Conservation (phyloP, 2,329 filamentous ascomycete species). For the Didymellaceae sp. region DNA sequence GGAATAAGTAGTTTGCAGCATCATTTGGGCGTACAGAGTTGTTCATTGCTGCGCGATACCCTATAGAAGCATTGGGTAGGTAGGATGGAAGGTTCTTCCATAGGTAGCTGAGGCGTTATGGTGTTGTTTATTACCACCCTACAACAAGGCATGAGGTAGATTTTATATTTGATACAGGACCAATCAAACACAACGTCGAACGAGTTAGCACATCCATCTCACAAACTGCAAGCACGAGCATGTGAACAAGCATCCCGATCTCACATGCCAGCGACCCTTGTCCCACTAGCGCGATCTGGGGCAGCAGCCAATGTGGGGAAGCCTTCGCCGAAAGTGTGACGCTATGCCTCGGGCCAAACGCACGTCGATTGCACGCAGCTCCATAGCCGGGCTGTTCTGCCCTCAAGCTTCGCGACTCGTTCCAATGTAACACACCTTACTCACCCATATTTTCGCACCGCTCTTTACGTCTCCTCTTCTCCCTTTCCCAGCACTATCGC, state of each 20-base stretch:
- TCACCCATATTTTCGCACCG: background rate
- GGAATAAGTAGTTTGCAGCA: background rate
- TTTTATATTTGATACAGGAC: background rate
- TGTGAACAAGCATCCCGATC: constrained; percentile 21
- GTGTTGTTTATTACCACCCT: no score
- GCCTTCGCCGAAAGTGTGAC: constrained; percentile 39
- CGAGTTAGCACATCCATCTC: background rate
- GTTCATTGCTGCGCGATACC: constrained; percentile 14
- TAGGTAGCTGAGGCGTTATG: constrained; percentile 14
- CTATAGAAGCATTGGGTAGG: constrained; percentile 5
- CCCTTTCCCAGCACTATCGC: no score
- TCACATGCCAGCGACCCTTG: constrained; percentile 39
- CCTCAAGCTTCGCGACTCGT: constrained; percentile 10
- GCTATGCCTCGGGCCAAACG: constrained; percentile 45
- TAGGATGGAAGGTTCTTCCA: no score
- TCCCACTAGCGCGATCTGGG: constrained; percentile 22
- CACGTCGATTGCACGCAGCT: constrained; percentile 24
- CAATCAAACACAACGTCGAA: background rate
- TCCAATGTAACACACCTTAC: constrained; percentile 12
- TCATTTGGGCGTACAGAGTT: constrained; percentile 6
- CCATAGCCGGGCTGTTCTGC: constrained; percentile 22
- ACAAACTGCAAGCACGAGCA: constrained; percentile 15
- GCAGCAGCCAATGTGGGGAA: constrained; percentile 38
- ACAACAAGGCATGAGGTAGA: no score
- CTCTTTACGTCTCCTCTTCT: no score